Base-by-base conservation (phyloP, 139 green algal species). In the Chlorella sp. region DNA sequence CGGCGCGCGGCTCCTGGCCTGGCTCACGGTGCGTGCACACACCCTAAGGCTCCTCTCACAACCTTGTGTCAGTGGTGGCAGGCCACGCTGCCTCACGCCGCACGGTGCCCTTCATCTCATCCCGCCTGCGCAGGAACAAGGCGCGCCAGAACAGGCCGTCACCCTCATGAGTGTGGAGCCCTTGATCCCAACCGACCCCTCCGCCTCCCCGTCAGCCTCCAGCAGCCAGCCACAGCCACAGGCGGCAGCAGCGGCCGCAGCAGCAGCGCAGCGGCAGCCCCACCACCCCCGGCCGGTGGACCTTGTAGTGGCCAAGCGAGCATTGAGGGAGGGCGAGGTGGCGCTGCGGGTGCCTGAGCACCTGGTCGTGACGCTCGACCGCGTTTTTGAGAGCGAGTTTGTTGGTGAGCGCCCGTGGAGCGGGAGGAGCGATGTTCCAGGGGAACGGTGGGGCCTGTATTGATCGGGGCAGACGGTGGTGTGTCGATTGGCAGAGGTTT, bases 281-380 rank as follows among this genome's bases (percentile, higher is more conserved):
- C 42, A 10, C 42, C 42, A 55, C 42, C 42, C 10, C 10, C 42
- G 42, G 42, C 42, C 42, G 17, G 17, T 55, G 10, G 86, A 91
- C 61, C 30, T 89, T 14, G 79, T 77, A 3, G 82, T 89, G n/a
- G 83, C 84, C 0, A 50, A 67, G 0, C 23, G 63, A 34, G 35
- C 74, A 31, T 24, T 87, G 29, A 24, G 74, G 29, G 20, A 61
- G 67, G 67, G 93, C 0, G 90, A 97, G 2, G 49, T 91, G 3
- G 88, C 81, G 0, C 76, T 98, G 29, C 55, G 73, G 4, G 75
- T 98, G 2, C 93, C 93, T 4, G 89, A 96, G 60, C 68, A 86
- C 34, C 74, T 98, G 23, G 72, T 92, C 1, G 86, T 98, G 2
- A 96, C 92, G 0, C 77, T 98, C 26, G 90, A 95, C 60, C 75